A percentile compares a stretch with the other conserved stretches of the same genome.
These are phyloP conservation scores for Cyphellophora europaea DNA, from an alignment of 2,329 filamentous ascomycete genomes.

Conservation along the genomic window DNA sequence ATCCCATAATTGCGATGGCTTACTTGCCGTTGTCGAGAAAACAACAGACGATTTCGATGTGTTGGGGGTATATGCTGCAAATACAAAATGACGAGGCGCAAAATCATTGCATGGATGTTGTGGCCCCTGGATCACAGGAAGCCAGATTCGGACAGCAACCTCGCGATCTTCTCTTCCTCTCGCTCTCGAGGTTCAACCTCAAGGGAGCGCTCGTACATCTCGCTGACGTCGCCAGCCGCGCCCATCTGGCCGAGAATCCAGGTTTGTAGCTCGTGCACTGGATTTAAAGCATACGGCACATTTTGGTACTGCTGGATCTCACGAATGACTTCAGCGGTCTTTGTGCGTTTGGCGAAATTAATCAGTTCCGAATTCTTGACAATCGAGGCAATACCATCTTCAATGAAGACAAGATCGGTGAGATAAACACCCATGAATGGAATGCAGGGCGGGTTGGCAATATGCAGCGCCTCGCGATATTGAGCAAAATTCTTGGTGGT, in stretches of 20 bases:
- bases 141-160: conserved; percentile 44
- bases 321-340: conserved; percentile 95
- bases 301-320: conserved; percentile 99
- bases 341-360: conserved; percentile 96
- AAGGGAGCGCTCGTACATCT: conserved; percentile 98
- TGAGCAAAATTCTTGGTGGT: conserved; percentile 98
- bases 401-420: conserved; percentile 95
- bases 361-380: conserved; percentile 95
- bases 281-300: conserved; percentile 83
- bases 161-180: conserved; percentile 99
- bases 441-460: conserved; percentile 91
- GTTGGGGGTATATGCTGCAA: too few species aligned
- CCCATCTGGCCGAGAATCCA: conserved; percentile 97
- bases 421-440: conserved; percentile 97
- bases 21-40: too few species aligned
- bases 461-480: conserved; percentile 86
- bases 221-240: conserved; percentile 87
- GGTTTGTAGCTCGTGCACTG: conserved; percentile 85
- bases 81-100: too few species aligned
- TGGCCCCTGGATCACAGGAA: conserved; percentile 38
- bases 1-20: too few species aligned
- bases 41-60: too few species aligned
- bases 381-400: conserved; percentile 92
- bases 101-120: too few species aligned
- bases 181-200: conserved; percentile 87